Percentiles rank a stretch among this genome's conserved stretches.
These are phyloP conservation scores for Camellia granthamiana DNA, from an alignment of 148 eudicot species.

Conservation along the genomic window DNA sequence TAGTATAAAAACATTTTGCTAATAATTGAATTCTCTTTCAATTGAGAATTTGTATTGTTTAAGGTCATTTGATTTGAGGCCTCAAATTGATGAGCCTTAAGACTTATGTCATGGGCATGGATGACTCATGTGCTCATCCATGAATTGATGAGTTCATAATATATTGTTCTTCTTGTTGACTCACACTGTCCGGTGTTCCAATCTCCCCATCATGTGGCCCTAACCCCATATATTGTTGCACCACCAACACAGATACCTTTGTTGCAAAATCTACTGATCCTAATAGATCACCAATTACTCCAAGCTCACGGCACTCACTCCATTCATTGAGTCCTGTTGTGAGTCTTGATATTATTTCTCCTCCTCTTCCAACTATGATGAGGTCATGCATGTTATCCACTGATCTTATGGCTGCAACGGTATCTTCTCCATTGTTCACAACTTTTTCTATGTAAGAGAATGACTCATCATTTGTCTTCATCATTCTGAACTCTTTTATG, in stretches of 20 bases:
- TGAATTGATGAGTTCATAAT: background rate
- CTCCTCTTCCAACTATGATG: constrained; percentile 32
- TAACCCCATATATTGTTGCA: constrained; percentile 41
- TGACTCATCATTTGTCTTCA: constrained; percentile 12
- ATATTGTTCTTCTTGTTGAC: constrained; percentile 11
- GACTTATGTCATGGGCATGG: too few relatives aligned
- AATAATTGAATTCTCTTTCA: too few relatives aligned
- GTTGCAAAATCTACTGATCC: constrained; percentile 32
- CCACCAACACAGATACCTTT: constrained; percentile 40
- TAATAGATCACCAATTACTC: constrained; percentile 32
- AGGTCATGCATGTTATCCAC: constrained; percentile 19
- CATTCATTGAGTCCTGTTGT: constrained; percentile 34
- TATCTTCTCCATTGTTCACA: constrained; percentile 27
- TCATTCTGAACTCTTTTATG: constrained; percentile 15
- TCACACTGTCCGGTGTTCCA: constrained; percentile 16
- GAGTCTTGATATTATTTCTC: constrained; percentile 19
- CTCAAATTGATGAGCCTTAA: too few relatives aligned
- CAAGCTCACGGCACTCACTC: constrained; percentile 45
- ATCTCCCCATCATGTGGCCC: constrained; percentile 15
- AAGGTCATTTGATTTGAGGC: background rate
- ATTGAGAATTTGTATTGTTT: too few relatives aligned
- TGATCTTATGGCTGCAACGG: constrained; percentile 24
- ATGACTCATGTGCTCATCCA: too few relatives aligned
- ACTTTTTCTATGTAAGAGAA: constrained; percentile 17
- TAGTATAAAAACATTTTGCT: too few relatives aligned